Conservation (phyloP, 768 basidiomycete species). For the Termitomyces sp. region DNA sequence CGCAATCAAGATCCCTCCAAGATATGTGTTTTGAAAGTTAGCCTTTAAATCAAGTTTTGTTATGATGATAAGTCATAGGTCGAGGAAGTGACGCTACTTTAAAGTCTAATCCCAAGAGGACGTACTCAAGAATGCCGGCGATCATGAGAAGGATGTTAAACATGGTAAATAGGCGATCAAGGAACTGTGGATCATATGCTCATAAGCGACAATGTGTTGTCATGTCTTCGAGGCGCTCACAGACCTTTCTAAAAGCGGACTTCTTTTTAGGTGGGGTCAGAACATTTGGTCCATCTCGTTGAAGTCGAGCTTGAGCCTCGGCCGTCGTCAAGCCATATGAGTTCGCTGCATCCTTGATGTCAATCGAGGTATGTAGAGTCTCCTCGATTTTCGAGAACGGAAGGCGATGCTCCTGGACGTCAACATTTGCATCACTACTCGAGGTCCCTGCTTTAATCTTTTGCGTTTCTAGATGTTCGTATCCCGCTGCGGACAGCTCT, state of each 20-base stretch:
- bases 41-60: conserved; percentile 24
- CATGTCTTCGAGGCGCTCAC: background rate
- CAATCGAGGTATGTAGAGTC: conserved; percentile 42
- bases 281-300: conserved; percentile 52
- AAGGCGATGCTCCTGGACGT: conserved; percentile 53
- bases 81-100: conserved; percentile 28
- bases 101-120: conserved; percentile 57
- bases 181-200: conserved; percentile 35
- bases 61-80: conserved; percentile 7
- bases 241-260: conserved; percentile 57
- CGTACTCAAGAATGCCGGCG: conserved; percentile 61
- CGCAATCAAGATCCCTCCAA: conserved; percentile 61
- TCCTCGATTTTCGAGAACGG: conserved; percentile 33
- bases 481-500: conserved; percentile 63
- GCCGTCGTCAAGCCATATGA: conserved; percentile 46
- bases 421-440: conserved; percentile 34
- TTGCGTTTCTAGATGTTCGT: conserved; percentile 51
- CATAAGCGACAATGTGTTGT: background rate
- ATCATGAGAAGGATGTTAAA: conserved; percentile 67
- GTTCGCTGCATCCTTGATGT: conserved; percentile 43
- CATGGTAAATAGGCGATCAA: conserved; percentile 56
- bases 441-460: conserved; percentile 27
- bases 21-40: conserved; percentile 63
- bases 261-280: conserved; percentile 66
- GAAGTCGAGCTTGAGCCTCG: conserved; percentile 50